Percentiles rank a stretch among this genome's conserved stretches.
Conservation (phyloP, 108 stramenopile species). For the Schizochytrium sp. region DNA sequence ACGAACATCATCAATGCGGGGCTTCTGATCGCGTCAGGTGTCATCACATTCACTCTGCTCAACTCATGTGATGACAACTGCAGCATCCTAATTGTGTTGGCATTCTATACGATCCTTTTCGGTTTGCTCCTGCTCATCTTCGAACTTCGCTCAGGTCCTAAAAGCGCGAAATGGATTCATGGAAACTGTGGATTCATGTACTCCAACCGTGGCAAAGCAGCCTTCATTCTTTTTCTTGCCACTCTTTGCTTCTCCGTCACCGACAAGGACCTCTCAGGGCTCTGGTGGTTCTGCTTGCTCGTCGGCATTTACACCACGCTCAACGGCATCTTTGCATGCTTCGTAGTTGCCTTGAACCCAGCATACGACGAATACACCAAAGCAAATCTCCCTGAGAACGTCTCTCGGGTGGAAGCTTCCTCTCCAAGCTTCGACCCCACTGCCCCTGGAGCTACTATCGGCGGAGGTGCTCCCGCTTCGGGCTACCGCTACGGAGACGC, state of each 20-base stretch:
- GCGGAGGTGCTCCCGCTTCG: neutral
- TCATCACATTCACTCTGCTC: conserved; percentile 47
- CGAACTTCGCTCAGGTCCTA: neutral
- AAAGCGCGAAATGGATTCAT: conserved; percentile 4
- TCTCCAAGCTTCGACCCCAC: neutral
- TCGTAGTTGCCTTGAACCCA: neutral
- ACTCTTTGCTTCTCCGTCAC: conserved; percentile 48
- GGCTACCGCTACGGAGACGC: conserved; percentile 42
- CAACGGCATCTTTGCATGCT: conserved; percentile 44
- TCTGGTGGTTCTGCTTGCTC: conserved; percentile 41
- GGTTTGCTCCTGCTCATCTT: conserved; percentile 30
- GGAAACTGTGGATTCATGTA: conserved; percentile 59
- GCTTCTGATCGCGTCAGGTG: conserved; percentile 33
- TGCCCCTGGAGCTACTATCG: neutral
- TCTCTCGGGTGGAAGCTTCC: neutral
- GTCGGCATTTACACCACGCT: conserved; percentile 45
- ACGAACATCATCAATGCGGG: conserved; percentile 50
- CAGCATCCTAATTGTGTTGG: conserved; percentile 34
- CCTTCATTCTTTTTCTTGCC: conserved; percentile 40
- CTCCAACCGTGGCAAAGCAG: conserved; percentile 58
- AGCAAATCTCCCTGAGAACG: conserved; percentile 24
- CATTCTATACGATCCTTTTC: conserved; percentile 55
- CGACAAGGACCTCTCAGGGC: conserved; percentile 45
- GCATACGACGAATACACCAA: conserved; percentile 35
- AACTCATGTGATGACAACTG: neutral